These are phyloP conservation scores for Buddleja alternifolia DNA, from an alignment of 257 asterid species.

Conservation along the genomic window DNA sequence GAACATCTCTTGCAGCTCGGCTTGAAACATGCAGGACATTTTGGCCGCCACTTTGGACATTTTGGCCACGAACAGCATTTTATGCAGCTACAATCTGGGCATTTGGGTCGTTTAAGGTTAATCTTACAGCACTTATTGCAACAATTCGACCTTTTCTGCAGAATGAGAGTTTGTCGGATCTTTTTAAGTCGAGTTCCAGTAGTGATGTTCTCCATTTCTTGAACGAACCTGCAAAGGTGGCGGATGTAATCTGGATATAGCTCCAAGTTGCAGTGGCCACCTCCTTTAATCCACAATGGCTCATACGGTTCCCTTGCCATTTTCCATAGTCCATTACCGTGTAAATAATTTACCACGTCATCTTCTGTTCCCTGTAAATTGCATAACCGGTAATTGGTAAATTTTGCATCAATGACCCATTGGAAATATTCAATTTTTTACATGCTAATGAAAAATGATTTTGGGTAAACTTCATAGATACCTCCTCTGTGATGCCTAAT, in stretches of 20 bases:
- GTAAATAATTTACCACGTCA: conserved; percentile 92
- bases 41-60: conserved; percentile 41
- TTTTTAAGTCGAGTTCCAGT: conserved; percentile 66
- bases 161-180: conserved; percentile 52
- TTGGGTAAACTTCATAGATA: too few relatives aligned
- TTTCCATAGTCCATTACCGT: conserved; percentile 84
- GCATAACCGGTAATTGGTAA: background rate
- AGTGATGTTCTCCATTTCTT: conserved; percentile 89
- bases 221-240: conserved; percentile 78
- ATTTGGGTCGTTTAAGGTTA: conserved; percentile 48
- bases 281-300: conserved; percentile 98
- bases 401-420: background rate
- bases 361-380: conserved; percentile 89
- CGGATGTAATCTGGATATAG: conserved; percentile 93
- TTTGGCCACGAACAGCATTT: conserved; percentile 51
- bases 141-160: conserved; percentile 43
- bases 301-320: conserved; percentile 90
- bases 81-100: conserved; percentile 50
- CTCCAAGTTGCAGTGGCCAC: conserved; percentile 99
- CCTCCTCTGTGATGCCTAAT: too few relatives aligned
- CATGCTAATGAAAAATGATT: too few relatives aligned
- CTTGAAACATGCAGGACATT: conserved; percentile 34
- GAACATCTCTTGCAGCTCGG: conserved; percentile 43
- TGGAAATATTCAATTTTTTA: too few relatives aligned
- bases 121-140: conserved; percentile 54